Base-by-base conservation (phyloP, 1,284 basidiomycete genomes). In the Moniliophthora roreri region DNA sequence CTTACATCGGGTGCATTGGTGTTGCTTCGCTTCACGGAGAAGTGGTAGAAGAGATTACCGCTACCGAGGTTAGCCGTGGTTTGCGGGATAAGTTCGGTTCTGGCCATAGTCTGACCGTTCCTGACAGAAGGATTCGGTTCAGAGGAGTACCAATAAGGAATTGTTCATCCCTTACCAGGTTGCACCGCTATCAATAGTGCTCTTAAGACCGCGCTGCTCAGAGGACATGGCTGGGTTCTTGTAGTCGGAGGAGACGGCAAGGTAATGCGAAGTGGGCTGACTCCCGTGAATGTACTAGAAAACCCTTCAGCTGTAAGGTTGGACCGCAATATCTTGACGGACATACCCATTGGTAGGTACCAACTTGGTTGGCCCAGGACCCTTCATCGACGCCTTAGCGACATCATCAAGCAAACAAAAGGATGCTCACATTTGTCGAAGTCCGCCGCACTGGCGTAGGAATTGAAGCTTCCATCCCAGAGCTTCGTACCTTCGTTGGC, bases 21-120 rank as follows among this genome's bases (percentile, higher is more conserved):
- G 26, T 62, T 59, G 7, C 73, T 69, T 18, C 70, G 75, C 66
- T 70, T 78, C 41, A 85, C 65, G 0, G 81, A 83, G 69, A 85
- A 86, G 66, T 85, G 82, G 67, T 86, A 85, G 71, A 77, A 84
- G 48, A 84, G 64, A 55, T 81, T 78, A 1, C 82, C 83, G n/a
- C 74, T 73, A 13, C 82, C 81, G 32, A 86, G 65, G 65, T 83
- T 84, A 38, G 74, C 67, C 13, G 68, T 72, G 18, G 82, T 84
- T 63, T 85, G 82, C 10, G 81, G 82, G 56, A 85, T 84, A 23
- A 85, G 68, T 60, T 84, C 81, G 3, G 76, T 72, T 37, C 74
- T 62, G 60, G 76, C 70, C 60, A 66, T 64, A 24, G 55, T 60
- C 44, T 57, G 58, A 18, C 58, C 55, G 39, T 54, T 53, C 52